phyloP scores from a whole-genome alignment of 805 yeast species.

The Starmerella bacillaris region DNA sequence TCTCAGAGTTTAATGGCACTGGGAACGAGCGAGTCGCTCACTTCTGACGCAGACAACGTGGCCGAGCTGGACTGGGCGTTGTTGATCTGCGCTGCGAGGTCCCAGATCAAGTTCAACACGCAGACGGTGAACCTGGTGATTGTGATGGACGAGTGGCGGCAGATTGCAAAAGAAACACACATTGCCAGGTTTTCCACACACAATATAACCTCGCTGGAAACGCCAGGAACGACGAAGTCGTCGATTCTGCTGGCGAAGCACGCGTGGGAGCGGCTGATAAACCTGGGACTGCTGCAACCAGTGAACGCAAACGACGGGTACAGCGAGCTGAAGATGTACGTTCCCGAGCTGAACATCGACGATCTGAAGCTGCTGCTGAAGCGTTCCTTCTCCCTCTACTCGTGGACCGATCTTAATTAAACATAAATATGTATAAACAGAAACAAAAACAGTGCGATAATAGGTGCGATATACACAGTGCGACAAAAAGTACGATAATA shows the following conservation, averaged over 20 bases:
- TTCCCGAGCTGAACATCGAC: slow-evolving; percentile 22
- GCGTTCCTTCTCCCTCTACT: slow-evolving; percentile 25
- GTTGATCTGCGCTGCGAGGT: slow-evolving; percentile 59
- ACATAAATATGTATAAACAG: no score
- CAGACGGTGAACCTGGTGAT: slow-evolving; percentile 57
- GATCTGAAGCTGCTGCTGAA: slow-evolving; percentile 22
- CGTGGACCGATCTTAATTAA: slow-evolving; percentile 20
- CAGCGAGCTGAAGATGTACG: slow-evolving; percentile 22
- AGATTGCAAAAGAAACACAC: slow-evolving; percentile 32
- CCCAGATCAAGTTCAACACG: slow-evolving; percentile 38
- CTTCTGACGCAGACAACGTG: slow-evolving; percentile 21
- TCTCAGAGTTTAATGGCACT: slow-evolving; percentile 5
- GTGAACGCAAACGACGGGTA: slow-evolving; percentile 28
- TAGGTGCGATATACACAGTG: no score
- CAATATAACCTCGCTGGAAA: neutral
- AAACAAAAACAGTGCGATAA: no score
- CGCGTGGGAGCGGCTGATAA: slow-evolving; percentile 57
- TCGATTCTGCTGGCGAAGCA: slow-evolving; percentile 39
- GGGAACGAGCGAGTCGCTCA: slow-evolving; percentile 9
- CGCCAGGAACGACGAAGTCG: slow-evolving; percentile 19
- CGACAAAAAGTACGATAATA: no score
- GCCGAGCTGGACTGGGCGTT: slow-evolving; percentile 58
- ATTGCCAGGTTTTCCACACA: slow-evolving; percentile 20
- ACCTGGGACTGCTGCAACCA: slow-evolving; percentile 31
- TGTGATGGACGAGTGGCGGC: slow-evolving; percentile 57